Evolutionary conservation across 2,329 filamentous ascomycete species (phyloP).

Genomic region (Rugonectria rugulosa): DNA sequence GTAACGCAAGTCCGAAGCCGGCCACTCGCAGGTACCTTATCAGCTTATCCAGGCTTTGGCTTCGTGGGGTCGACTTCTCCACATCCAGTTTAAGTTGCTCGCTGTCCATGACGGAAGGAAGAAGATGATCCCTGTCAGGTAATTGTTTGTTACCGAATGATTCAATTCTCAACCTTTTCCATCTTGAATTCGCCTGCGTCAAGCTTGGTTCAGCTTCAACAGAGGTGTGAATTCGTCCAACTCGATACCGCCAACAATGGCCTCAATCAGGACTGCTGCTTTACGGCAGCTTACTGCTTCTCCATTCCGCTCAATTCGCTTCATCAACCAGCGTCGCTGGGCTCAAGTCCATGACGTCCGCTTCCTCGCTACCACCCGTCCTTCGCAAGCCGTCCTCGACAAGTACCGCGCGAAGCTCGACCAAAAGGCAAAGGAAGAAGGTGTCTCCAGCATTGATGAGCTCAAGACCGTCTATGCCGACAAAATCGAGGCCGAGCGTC

Average conservation of each 20-base stretch:
- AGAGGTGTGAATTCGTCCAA: too few relatives aligned
- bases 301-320: slow-evolving; percentile 43
- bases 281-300: slow-evolving; percentile 55
- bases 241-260: slow-evolving; percentile 50
- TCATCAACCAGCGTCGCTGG: slow-evolving; percentile 76
- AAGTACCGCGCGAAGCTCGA: slow-evolving; percentile 90
- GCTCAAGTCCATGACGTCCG: slow-evolving; percentile 92
- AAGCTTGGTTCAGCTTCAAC: too few relatives aligned
- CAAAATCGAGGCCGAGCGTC: slow-evolving; percentile 77
- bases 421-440: slow-evolving; percentile 78
- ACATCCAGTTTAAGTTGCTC: too few relatives aligned
- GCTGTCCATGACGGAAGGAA: slow-evolving; percentile 31
- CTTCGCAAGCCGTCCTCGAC: slow-evolving; percentile 73
- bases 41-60: slow-evolving; percentile 1
- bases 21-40: slow-evolving; percentile 14
- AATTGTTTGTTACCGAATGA: slow-evolving; percentile 28
- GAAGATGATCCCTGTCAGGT: slow-evolving; percentile 11
- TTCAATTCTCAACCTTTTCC: slow-evolving; percentile 2
- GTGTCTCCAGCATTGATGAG: slow-evolving; percentile 73
- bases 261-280: slow-evolving; percentile 55
- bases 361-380: slow-evolving; percentile 81
- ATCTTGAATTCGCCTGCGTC: too few relatives aligned
- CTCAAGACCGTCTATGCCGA: slow-evolving; percentile 86
- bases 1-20: slow-evolving; percentile 37
- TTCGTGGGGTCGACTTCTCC: slow-evolving; percentile 26